A percentile compares a stretch with the other conserved stretches of the same genome.
Evolutionary conservation across 306 rosid species (phyloP).

Genomic region (Crotalaria pallida): DNA sequence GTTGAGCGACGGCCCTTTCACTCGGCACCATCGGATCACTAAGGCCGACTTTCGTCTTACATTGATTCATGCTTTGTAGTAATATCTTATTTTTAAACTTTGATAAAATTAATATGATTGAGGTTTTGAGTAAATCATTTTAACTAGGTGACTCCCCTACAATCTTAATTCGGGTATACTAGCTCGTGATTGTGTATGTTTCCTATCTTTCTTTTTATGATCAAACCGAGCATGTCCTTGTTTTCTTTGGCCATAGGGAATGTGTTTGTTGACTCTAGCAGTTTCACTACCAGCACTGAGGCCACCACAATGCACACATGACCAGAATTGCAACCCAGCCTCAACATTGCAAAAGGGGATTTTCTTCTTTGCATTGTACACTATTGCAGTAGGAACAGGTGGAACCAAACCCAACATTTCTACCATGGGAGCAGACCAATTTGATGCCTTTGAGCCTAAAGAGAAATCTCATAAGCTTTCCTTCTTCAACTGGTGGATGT

Average conservation of each 20-base stretch:
- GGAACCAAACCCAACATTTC: slow-evolving; percentile 91
- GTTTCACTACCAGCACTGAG: slow-evolving; percentile 56
- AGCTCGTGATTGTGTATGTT: not conserved
- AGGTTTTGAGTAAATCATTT: too few species aligned
- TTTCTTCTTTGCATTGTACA: slow-evolving; percentile 61
- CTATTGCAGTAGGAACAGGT: slow-evolving; percentile 64
- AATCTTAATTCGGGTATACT: too few species aligned
- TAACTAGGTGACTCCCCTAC: too few species aligned
- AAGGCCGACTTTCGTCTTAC: too few species aligned
- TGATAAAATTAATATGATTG: too few species aligned
- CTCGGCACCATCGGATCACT: too few species aligned
- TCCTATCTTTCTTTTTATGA: not conserved
- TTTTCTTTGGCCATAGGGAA: slow-evolving; percentile 39
- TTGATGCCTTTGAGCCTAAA: slow-evolving; percentile 67
- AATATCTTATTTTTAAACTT: too few species aligned
- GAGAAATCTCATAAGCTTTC: slow-evolving; percentile 58
- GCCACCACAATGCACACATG: slow-evolving; percentile 53
- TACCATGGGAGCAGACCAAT: slow-evolving; percentile 90
- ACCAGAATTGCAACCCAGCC: slow-evolving; percentile 38
- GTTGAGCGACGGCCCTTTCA: too few species aligned
- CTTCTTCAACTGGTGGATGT: slow-evolving; percentile 91
- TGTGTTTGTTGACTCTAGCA: slow-evolving; percentile 58
- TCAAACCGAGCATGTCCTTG: not conserved
- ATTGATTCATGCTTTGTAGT: too few species aligned
- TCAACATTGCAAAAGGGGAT: slow-evolving; percentile 51